A percentile compares a stretch with the other conserved stretches of the same genome.
These are phyloP conservation scores for Crotalaria pallida DNA, from an alignment of 306 rosid genomes.

Conservation along the genomic window DNA sequence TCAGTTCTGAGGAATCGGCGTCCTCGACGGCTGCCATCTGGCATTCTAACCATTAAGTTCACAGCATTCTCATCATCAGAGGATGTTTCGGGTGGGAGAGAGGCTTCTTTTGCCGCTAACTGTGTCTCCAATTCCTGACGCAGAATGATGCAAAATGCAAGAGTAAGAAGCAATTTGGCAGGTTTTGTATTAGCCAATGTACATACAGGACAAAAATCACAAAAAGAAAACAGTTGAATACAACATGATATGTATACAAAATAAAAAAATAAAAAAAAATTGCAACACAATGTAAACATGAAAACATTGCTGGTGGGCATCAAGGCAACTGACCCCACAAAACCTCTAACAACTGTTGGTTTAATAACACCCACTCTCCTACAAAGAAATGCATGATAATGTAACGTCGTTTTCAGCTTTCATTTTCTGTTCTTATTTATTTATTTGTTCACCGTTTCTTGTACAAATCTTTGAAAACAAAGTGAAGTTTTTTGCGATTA, in stretches of 20 bases:
- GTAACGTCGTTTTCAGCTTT: too few relatives aligned
- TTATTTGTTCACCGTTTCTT: too few relatives aligned
- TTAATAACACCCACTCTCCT: not conserved
- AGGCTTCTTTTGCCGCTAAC: slow-evolving; percentile 69
- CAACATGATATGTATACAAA: not conserved
- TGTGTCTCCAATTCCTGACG: slow-evolving; percentile 80
- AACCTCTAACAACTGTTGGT: not conserved
- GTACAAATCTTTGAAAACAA: too few relatives aligned
- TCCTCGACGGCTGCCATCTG: slow-evolving; percentile 91
- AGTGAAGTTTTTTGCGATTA: too few relatives aligned
- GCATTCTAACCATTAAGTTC: slow-evolving; percentile 80
- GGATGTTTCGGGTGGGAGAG: slow-evolving; percentile 79
- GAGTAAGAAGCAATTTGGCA: slow-evolving; percentile 16
- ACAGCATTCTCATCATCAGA: slow-evolving; percentile 67
- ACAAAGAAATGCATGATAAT: not conserved
- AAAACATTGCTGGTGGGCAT: not conserved
- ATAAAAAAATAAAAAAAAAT: not conserved
- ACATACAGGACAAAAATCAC: not conserved
- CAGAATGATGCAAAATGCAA: slow-evolving; percentile 18
- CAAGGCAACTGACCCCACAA: not conserved
- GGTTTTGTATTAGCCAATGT: not conserved
- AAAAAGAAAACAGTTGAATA: too few relatives aligned
- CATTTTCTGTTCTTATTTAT: too few relatives aligned
- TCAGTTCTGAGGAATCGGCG: slow-evolving; percentile 86
- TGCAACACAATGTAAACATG: not conserved